These are phyloP conservation scores for Curvularia sp. DNA, from an alignment of 2,329 filamentous ascomycete species.

Conservation along the genomic window DNA sequence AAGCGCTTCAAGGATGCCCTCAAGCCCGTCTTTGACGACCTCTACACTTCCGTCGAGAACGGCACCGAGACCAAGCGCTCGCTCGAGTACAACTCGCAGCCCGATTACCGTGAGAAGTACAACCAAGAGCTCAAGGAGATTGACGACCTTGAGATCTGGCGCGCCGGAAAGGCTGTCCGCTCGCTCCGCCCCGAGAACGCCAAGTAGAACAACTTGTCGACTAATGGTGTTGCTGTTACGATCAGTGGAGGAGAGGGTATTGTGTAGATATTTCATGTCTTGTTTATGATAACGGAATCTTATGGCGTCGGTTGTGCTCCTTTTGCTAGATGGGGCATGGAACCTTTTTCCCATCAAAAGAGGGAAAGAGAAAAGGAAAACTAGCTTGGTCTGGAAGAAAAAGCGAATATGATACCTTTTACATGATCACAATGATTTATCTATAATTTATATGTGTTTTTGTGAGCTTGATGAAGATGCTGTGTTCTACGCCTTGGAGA, in stretches of 20 bases:
- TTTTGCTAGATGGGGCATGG: not conserved
- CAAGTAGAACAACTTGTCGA: conserved; percentile 35
- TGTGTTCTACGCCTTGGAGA: too few relatives aligned
- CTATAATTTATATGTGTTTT: too few relatives aligned
- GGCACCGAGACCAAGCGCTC: conserved; percentile 95
- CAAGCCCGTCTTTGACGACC: conserved; percentile 97
- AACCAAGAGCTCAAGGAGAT: conserved; percentile 99
- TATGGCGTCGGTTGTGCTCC: conserved; percentile 27
- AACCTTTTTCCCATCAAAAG: conserved; percentile 1
- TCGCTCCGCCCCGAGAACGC: conserved; percentile 51
- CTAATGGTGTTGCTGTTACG: conserved; percentile 3
- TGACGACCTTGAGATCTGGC: conserved; percentile 97
- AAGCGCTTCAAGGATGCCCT: conserved; percentile 96
- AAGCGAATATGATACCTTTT: conserved; percentile 12
- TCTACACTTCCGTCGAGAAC: conserved; percentile 91
- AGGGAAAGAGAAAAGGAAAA: not conserved
- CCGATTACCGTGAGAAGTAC: conserved; percentile 96
- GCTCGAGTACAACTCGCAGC: conserved; percentile 94
- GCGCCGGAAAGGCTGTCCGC: conserved; percentile 95
- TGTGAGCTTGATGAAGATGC: too few relatives aligned
- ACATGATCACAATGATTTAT: not conserved
- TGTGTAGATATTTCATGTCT: conserved; percentile 39
- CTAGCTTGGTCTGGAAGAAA: conserved; percentile 3
- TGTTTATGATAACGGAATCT: conserved; percentile 24
- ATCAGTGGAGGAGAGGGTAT: conserved; percentile 10